phyloP scores from a whole-genome alignment of 2,329 filamentous ascomycete species.

The Neonectria punicea region DNA sequence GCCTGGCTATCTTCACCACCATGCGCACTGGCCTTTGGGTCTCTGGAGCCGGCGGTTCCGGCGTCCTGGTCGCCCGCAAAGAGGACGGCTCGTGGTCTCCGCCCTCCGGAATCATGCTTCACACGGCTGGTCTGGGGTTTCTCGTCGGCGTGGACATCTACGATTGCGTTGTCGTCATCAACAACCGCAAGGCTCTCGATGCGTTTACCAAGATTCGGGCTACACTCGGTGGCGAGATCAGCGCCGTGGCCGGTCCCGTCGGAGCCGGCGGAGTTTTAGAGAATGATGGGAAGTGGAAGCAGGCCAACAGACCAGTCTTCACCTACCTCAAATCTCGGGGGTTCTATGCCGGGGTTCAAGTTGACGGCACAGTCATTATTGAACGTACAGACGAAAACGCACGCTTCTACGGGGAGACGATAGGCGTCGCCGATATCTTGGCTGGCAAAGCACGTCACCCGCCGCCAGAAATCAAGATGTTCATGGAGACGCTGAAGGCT shows the following conservation, averaged over 20 bases:
- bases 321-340: constrained; percentile 87
- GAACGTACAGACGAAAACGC: constrained; percentile 87
- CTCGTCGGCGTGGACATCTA: constrained; percentile 86
- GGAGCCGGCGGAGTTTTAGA: constrained; percentile 80
- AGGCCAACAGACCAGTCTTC: constrained; percentile 64
- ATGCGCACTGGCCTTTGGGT: constrained; percentile 74
- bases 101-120: constrained; percentile 82
- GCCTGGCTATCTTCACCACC: constrained; percentile 77
- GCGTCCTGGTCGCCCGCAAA: constrained; percentile 70
- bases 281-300: constrained; percentile 56
- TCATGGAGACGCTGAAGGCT: constrained; percentile 49
- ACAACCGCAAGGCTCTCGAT: constrained; percentile 77
- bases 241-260: constrained; percentile 74
- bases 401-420: constrained; percentile 76
- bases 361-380: constrained; percentile 87
- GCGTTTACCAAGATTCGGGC: constrained; percentile 80
- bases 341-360: constrained; percentile 85
- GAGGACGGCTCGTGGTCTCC: constrained; percentile 78
- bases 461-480: constrained; percentile 41
- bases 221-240: constrained; percentile 81
- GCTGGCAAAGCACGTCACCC: constrained; percentile 52
- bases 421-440: constrained; percentile 58
- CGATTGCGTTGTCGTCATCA: constrained; percentile 88
- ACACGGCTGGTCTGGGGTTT: constrained; percentile 82
- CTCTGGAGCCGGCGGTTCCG: constrained; percentile 74